A percentile compares a stretch with the other conserved stretches of the same genome.
Conservation (phyloP, 2,329 filamentous ascomycete genomes). For the Dryadomyces quercivorus region DNA sequence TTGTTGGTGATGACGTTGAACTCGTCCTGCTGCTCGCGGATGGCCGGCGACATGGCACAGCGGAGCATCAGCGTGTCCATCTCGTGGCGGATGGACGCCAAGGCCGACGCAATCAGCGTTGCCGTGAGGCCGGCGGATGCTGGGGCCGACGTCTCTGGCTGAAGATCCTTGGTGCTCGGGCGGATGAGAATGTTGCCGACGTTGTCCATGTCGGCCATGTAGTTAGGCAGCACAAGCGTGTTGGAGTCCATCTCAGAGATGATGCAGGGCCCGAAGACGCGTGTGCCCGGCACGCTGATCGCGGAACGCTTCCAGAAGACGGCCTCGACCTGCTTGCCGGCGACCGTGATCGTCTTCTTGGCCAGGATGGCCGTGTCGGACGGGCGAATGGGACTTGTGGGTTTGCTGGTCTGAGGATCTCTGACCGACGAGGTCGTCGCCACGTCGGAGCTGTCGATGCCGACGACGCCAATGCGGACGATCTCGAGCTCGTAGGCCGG, state of each 20-base stretch:
- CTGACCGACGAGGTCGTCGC: too few species aligned
- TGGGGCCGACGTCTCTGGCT: conserved; percentile 16
- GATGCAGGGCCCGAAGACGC: conserved; percentile 31
- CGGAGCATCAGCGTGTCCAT: conserved; percentile 40
- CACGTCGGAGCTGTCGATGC: conserved; percentile 5
- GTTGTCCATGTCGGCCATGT: conserved; percentile 30
- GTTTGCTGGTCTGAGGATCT: conserved; percentile 5
- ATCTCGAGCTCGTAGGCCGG: conserved; percentile 31
- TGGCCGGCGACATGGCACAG: conserved; percentile 36
- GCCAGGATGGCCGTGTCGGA: conserved; percentile 23
- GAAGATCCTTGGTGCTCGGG: conserved; percentile 1
- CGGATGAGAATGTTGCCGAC: conserved; percentile 35
- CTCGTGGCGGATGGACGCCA: conserved; percentile 32
- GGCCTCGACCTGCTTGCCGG: conserved; percentile 26
- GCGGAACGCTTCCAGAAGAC: conserved; percentile 30
- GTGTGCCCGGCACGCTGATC: conserved; percentile 26
- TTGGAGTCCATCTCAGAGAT: conserved; percentile 39
- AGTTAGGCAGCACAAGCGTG: conserved; percentile 34
- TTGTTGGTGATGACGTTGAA: conserved; percentile 39
- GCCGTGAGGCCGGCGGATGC: conserved; percentile 23
- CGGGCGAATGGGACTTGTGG: conserved; percentile 4
- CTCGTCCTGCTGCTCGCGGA: conserved; percentile 37
- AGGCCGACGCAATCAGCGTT: conserved; percentile 29
- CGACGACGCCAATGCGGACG: conserved; percentile 32
- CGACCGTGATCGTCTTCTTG: conserved; percentile 25